These are phyloP conservation scores for Solanum paucissectum DNA, from an alignment of 257 asterid genomes.

Conservation along the genomic window DNA sequence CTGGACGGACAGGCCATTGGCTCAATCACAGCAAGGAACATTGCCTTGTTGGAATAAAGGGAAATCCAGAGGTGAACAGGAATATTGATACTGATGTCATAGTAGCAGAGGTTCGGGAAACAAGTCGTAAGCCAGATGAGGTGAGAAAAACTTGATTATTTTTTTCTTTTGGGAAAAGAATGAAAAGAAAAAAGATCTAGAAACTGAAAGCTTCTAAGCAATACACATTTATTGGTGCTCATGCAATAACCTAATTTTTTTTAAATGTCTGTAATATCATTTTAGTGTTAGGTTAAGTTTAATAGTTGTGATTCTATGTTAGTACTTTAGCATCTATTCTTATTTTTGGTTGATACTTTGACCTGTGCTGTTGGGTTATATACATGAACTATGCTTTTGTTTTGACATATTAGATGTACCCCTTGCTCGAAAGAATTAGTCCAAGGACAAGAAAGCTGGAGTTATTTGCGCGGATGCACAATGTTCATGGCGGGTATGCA, in stretches of 20 bases:
- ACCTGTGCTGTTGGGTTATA: background rate
- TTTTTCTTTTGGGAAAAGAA: background rate
- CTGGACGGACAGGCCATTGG: conserved; percentile 99
- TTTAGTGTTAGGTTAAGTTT: background rate
- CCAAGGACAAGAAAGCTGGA: conserved; percentile 96
- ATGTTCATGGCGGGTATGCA: conserved; percentile 80
- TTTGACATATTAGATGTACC: conserved; percentile 53
- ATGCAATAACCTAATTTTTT: background rate
- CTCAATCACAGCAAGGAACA: conserved; percentile 99
- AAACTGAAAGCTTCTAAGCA: background rate
- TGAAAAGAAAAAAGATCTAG: background rate
- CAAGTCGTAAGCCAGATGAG: conserved; percentile 99
- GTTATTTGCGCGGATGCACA: conserved; percentile 95
- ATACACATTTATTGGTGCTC: background rate
- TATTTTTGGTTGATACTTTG: background rate
- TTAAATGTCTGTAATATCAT: background rate
- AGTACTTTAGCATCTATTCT: background rate
- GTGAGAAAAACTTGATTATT: conserved; percentile 28
- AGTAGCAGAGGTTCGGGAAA: conserved; percentile 99
- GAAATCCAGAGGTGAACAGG: conserved; percentile 97
- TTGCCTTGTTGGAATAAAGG: conserved; percentile 98
- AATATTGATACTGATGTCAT: conserved; percentile 97
- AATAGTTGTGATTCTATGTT: background rate
- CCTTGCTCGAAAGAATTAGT: conserved; percentile 92
- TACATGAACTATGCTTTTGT: background rate